Percentiles rank a stretch among this genome's conserved stretches.
These are phyloP conservation scores for Alternaria sp. DNA, from an alignment of 2,329 filamentous ascomycete species.

Conservation along the genomic window DNA sequence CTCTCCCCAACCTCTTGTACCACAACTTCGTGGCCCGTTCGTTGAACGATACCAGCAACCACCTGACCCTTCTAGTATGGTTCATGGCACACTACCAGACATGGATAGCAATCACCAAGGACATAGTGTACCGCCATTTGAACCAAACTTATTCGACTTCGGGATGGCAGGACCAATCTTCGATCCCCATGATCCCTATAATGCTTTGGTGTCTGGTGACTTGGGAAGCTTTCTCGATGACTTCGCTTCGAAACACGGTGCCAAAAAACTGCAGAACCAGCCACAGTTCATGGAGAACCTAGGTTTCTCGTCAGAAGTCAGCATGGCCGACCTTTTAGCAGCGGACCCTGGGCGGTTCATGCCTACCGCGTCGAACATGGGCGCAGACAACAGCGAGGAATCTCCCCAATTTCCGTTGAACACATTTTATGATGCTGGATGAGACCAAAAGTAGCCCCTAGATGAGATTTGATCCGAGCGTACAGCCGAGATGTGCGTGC, in stretches of 20 bases:
- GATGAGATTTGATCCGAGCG: neutral
- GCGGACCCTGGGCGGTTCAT: constrained; percentile 50
- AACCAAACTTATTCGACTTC: constrained; percentile 15
- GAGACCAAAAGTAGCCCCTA: neutral
- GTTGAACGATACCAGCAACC: constrained; percentile 8
- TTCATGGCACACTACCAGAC: constrained; percentile 33
- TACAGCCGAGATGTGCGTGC: neutral
- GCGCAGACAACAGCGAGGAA: constrained; percentile 25
- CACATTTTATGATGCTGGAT: constrained; percentile 31
- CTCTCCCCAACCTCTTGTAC: constrained; percentile 18
- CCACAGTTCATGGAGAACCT: constrained; percentile 72
- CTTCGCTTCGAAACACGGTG: constrained; percentile 63
- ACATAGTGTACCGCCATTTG: constrained; percentile 9
- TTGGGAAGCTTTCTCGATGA: constrained; percentile 65
- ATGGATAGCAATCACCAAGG: constrained; percentile 22
- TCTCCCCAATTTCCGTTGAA: constrained; percentile 30
- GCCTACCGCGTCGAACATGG: constrained; percentile 41
- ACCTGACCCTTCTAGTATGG: constrained; percentile 19
- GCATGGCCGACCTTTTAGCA: constrained; percentile 61
- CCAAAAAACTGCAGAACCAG: constrained; percentile 63
- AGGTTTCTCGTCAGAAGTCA: constrained; percentile 68
- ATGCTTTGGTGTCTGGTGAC: constrained; percentile 52
- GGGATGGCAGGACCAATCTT: constrained; percentile 5
- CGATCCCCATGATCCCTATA: constrained; percentile 23
- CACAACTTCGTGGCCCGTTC: constrained; percentile 8